Evolutionary conservation across 805 yeast species (phyloP), one percentile per base, ranked within the genome.

Genomic region (Schizosaccharomyces cryophilus): DNA sequence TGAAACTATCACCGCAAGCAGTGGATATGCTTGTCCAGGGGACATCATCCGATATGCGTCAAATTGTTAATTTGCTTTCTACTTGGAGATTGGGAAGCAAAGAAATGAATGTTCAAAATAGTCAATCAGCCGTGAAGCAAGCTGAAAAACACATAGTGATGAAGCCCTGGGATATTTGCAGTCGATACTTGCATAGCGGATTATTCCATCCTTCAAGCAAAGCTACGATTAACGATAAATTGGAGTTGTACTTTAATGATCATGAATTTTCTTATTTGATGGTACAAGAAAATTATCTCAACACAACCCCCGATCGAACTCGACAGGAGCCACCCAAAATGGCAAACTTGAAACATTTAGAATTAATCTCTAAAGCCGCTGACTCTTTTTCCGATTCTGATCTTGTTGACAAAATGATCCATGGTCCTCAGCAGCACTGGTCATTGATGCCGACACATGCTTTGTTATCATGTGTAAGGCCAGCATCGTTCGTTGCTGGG

Each of bases 381-480:
- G 87, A 87, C 66, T 79, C 86, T 59, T 86, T 93, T 58, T 84
- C 95, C n/a, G 78, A 78, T 61, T 84, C 88, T 15, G 97, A 93
- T 70, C 69, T 84, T 29, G 84, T 89, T 30, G 95, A 87, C 68
- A 75, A 81, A 31, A 77, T 80, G 69, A 90, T 93, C 62, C 85
- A 95, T 68, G 84, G 95, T 55, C 79, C 90, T 51, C 95, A 89
- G 65, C 97, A 90, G 70, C 86, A 85, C 66, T 89, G 97, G 97
- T 59, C 61, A 30, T 51, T 59, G 21, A 35, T 60, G 47, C 61
- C 61, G 15, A 40, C 66, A 61, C 62, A 66, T 63, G 62, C 68
- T 64, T 42, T 66, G 67, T 67, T 81, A 93, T 63, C 75, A 90
- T 63, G 78, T 93, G 75, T 98, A 97, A 5, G 77, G 87, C 67